These are phyloP conservation scores for Ganoderma meredithae DNA, from an alignment of 1,284 basidiomycete species.

Conservation along the genomic window DNA sequence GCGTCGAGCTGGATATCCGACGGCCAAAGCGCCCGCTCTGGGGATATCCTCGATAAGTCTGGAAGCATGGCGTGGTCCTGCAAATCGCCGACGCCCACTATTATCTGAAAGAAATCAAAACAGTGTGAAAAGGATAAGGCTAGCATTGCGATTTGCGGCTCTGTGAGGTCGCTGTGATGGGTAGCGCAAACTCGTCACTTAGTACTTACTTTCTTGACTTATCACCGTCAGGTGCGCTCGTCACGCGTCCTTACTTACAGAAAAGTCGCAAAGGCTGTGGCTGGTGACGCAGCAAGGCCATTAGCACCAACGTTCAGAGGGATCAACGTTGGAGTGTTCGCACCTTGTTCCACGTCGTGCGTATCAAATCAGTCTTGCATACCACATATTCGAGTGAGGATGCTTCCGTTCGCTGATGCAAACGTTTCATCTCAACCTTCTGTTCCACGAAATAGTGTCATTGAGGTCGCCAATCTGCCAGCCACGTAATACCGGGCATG, in stretches of 20 bases:
- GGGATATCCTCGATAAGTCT: background rate
- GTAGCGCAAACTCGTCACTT: background rate
- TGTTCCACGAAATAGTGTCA: slow-evolving; percentile 6
- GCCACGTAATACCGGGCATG: slow-evolving; percentile 18
- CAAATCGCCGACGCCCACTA: background rate
- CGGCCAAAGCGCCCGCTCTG: background rate
- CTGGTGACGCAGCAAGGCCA: background rate
- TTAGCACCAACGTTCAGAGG: background rate
- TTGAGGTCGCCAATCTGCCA: slow-evolving; percentile 1
- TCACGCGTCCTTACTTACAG: background rate
- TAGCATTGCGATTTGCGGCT: background rate
- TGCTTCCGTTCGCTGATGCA: background rate
- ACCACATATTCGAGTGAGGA: slow-evolving; percentile 5
- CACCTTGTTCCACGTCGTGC: background rate
- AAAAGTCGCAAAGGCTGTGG: slow-evolving; percentile 1
- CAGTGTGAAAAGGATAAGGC: background rate
- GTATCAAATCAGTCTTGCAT: background rate
- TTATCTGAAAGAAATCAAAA: background rate
- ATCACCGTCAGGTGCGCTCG: background rate
- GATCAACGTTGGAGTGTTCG: background rate
- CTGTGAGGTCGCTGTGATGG: background rate
- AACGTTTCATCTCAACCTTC: slow-evolving; percentile 1
- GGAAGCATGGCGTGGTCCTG: background rate
- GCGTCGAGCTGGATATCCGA: background rate
- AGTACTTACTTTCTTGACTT: background rate